Conservation (phyloP, 352 stramenopile genomes). For the Globisporangium megalacanthum region DNA sequence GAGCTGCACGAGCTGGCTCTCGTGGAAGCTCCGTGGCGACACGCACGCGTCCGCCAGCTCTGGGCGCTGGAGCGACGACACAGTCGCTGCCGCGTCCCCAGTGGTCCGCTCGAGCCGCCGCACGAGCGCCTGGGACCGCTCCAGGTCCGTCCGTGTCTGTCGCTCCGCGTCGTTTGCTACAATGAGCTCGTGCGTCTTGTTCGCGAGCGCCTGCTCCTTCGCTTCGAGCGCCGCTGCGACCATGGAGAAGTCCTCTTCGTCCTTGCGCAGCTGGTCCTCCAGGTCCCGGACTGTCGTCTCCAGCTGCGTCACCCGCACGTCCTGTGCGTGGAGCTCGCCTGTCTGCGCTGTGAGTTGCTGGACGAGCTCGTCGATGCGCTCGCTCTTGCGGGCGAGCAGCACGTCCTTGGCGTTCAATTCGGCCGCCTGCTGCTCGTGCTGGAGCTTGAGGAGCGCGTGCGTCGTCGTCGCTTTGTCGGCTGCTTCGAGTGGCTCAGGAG, state of each 20-base stretch:
- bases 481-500: too few relatives aligned
- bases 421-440: slow-evolving; percentile 48
- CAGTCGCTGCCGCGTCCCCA: slow-evolving; percentile 20
- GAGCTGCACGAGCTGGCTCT: slow-evolving; percentile 70
- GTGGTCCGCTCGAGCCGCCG: slow-evolving; percentile 44
- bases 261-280: slow-evolving; percentile 41
- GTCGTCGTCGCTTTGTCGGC: slow-evolving; percentile 17
- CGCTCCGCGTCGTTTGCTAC: slow-evolving; percentile 22
- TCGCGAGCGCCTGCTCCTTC: slow-evolving; percentile 37
- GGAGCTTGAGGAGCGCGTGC: slow-evolving; percentile 40
- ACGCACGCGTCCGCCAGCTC: slow-evolving; percentile 53
- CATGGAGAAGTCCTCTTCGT: slow-evolving; percentile 68
- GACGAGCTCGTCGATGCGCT: slow-evolving; percentile 56
- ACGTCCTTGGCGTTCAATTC: slow-evolving; percentile 71
- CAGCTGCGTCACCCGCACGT: slow-evolving; percentile 17
- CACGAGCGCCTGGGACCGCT: slow-evolving; percentile 27
- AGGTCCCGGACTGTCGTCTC: slow-evolving; percentile 29
- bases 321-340: slow-evolving; percentile 10
- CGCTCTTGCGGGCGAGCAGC: slow-evolving; percentile 45
- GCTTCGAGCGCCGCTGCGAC: slow-evolving; percentile 43
- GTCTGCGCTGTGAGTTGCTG: slow-evolving; percentile 29
- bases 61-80: slow-evolving; percentile 1
- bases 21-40: slow-evolving; percentile 63
- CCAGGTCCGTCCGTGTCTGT: slow-evolving; percentile 37
- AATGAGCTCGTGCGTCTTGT: slow-evolving; percentile 32